phyloP scores from a whole-genome alignment of 495 filamentous ascomycete species.

The Podospora comata region DNA sequence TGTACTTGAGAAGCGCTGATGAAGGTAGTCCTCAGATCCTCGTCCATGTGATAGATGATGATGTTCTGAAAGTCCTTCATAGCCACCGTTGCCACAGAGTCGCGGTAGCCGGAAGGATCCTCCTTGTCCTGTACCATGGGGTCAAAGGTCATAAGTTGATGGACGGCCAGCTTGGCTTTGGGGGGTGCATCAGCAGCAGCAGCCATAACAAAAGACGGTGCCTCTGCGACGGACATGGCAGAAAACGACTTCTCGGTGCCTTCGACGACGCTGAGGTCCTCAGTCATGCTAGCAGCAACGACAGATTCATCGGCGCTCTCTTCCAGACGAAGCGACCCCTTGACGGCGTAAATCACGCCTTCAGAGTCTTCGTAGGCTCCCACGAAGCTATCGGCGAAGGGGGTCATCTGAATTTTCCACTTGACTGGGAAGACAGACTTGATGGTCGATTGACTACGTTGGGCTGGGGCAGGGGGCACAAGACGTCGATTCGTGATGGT shows the following conservation, averaged over 20 bases:
- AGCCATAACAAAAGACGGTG: not conserved
- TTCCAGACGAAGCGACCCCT: not conserved
- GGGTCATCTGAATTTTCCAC: slow-evolving; percentile 1
- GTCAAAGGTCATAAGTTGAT: not conserved
- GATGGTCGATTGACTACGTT: not conserved
- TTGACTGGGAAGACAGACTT: slow-evolving; percentile 8
- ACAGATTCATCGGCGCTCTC: not conserved
- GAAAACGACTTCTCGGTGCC: not conserved
- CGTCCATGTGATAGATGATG: not conserved
- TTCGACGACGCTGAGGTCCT: not conserved
- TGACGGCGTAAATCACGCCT: not conserved
- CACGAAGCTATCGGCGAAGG: not conserved
- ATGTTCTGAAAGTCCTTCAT: slow-evolving; percentile 1
- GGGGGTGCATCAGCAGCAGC: not conserved
- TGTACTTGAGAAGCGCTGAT: not conserved
- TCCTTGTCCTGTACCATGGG: slow-evolving; percentile 2
- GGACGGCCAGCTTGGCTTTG: not conserved
- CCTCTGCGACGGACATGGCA: not conserved
- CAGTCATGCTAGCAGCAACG: not conserved
- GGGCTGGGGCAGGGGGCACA: not conserved
- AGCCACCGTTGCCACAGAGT: not conserved
- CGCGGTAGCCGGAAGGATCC: not conserved
- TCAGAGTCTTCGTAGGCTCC: not conserved
- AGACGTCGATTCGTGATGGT: not conserved
- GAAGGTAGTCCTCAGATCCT: not conserved